Evolutionary conservation across 805 yeast species (phyloP).

Genomic region (Candida qinlingensis): DNA sequence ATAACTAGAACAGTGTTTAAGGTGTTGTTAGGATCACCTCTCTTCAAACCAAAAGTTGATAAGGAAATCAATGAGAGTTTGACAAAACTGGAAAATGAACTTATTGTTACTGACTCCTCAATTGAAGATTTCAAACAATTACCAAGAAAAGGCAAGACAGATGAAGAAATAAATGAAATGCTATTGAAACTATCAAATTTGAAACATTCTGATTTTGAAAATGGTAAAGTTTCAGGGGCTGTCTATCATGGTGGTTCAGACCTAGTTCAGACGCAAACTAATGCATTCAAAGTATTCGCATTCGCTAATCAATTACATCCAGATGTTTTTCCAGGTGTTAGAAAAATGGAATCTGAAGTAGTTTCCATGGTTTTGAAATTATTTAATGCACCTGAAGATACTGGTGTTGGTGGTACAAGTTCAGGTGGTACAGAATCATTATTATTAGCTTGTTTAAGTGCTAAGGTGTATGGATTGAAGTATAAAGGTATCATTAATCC

Average conservation of each 20-base stretch:
- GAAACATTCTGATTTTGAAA: constrained; percentile 74
- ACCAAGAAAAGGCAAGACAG: constrained; percentile 57
- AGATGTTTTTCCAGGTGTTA: constrained; percentile 91
- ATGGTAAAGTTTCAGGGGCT: constrained; percentile 89
- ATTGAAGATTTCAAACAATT: constrained; percentile 41
- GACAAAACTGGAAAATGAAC: constrained; percentile 44
- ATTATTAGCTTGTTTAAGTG: constrained; percentile 79
- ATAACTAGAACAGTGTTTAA: constrained; percentile 19
- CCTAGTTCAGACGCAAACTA: constrained; percentile 64
- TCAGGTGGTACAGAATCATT: constrained; percentile 96
- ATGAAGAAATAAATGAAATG: constrained; percentile 40
- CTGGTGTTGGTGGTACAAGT: constrained; percentile 72
- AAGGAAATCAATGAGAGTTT: constrained; percentile 48
- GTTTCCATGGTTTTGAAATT: constrained; percentile 82
- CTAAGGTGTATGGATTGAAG: constrained; percentile 66
- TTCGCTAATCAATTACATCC: constrained; percentile 96
- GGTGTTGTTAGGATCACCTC: constrained; percentile 42
- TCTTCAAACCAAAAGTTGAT: constrained; percentile 51
- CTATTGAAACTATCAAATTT: constrained; percentile 45
- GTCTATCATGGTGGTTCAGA: constrained; percentile 95
- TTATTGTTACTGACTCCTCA: constrained; percentile 49
- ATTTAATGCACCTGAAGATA: constrained; percentile 70
- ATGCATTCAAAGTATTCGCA: constrained; percentile 69
- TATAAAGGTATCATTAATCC: constrained; percentile 61
- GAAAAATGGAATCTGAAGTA: constrained; percentile 95